phyloP scores from a whole-genome alignment of 257 asterid genomes.

The Nicotiana paniculata region DNA sequence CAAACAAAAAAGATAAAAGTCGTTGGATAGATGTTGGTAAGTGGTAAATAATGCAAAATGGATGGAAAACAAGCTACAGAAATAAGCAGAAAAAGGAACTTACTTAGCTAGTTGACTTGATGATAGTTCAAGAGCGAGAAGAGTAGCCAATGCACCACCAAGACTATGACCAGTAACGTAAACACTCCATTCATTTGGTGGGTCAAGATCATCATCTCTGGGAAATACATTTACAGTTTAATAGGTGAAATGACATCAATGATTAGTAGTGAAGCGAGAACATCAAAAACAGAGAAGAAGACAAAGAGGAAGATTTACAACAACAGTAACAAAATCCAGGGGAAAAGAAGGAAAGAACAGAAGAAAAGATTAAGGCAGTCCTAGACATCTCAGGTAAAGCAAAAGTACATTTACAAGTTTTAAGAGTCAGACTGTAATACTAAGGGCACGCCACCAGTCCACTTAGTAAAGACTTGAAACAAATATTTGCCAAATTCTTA shows the following conservation, averaged over 20 bases:
- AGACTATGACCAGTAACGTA: constrained; percentile 96
- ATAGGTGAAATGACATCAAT: background rate
- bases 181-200: constrained; percentile 64
- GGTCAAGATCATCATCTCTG: constrained; percentile 53
- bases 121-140: constrained; percentile 80
- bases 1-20: background rate
- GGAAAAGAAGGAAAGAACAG: background rate
- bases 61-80: background rate
- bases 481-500: background rate
- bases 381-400: background rate
- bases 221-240: constrained; percentile 12
- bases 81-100: constrained; percentile 23
- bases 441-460: background rate
- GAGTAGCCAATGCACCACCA: constrained; percentile 98
- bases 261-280: background rate
- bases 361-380: background rate
- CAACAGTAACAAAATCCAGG: background rate
- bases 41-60: background rate
- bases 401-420: background rate
- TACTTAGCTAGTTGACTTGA: constrained; percentile 86
- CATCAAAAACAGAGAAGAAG: background rate
- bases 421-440: background rate
- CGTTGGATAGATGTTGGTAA: background rate
- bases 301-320: background rate
- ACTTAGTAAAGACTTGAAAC: background rate